Evolutionary conservation across 345 rosid species (phyloP), one percentile per base, ranked within the genome.

Genomic region (Lepidium didymum): DNA sequence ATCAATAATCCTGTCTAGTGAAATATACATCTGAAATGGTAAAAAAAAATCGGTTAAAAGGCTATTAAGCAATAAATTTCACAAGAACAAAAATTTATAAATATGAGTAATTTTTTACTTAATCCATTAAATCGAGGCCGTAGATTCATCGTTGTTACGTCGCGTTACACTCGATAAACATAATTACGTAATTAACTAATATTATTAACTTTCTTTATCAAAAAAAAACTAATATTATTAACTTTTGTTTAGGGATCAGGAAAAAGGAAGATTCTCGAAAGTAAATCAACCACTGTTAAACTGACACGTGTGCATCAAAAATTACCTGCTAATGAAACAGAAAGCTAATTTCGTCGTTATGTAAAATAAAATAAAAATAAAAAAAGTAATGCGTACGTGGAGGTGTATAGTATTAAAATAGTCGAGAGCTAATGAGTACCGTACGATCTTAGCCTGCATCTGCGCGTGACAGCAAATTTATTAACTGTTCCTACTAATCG

Each of bases 261-360:
- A 10, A 69, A 31, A 72, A 5, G 6, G 73, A 52, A 34, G 77
- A 65, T 57, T 45, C 67, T 57, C 46, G 72, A 66, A 72, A 41
- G 6, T 38, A 53, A 50, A 50, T 29, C 40, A 50, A 51, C 72
- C 67, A 72, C 6, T 9, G 3, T 2, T 2, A 3, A 35, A 21
- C 12, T 34, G 67, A 58, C 67, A 67, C 56, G 73, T 74, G 15
- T 35, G 14, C 33, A 43, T 29, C 51, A 67, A 36, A 68, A 47
- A 40, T 56, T 61, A 75, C 64, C 38, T 62, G 73, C 21, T 19
- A 34, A 31, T 47, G 64, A 33, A 63, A 51, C n/a, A 40, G 41
- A 70, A 76, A 77, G 77, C 65, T 61, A 19, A 36, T 42, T 61
- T 61, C 73, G 80, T 77, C 77, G 77, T 62, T 45, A 55, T 29